Percentiles rank a stretch among this genome's conserved stretches.
Evolutionary conservation across 169 alveolate species (phyloP).

Genomic region (Babesia bovis): DNA sequence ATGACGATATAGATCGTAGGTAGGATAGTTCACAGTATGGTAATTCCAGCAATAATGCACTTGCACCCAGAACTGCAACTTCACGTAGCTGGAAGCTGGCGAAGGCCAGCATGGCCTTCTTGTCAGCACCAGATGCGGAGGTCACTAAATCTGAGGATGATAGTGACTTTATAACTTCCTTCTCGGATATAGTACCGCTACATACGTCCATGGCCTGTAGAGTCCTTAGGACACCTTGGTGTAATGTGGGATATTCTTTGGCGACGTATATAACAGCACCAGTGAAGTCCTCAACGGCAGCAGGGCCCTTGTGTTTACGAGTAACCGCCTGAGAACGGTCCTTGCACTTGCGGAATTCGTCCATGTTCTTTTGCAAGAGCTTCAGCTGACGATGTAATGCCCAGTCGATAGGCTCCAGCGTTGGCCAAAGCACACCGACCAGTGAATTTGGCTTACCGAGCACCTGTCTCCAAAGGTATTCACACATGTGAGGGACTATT

Average conservation of each 20-base stretch:
- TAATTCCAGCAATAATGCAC: slow-evolving; percentile 42
- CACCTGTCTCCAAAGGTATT: slow-evolving; percentile 85
- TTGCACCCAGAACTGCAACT: slow-evolving; percentile 50
- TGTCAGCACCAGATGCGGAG: slow-evolving; percentile 68
- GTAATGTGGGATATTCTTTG: slow-evolving; percentile 54
- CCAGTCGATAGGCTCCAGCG: slow-evolving; percentile 47
- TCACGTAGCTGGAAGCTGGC: slow-evolving; percentile 84
- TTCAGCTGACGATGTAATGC: slow-evolving; percentile 60
- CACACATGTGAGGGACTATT: slow-evolving; percentile 89
- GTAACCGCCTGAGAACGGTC: slow-evolving; percentile 48
- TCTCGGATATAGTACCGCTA: slow-evolving; percentile 27
- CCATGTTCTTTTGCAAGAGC: slow-evolving; percentile 52
- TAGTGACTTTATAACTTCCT: slow-evolving; percentile 56
- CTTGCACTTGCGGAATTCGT: slow-evolving; percentile 61
- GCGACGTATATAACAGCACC: slow-evolving; percentile 64
- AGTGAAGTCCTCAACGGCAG: slow-evolving; percentile 17
- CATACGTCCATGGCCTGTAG: slow-evolving; percentile 30
- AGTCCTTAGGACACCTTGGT: slow-evolving; percentile 29
- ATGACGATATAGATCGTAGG: slow-evolving; percentile 52
- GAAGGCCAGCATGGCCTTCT: slow-evolving; percentile 82
- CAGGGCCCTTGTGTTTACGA: slow-evolving; percentile 9
- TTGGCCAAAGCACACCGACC: slow-evolving; percentile 83
- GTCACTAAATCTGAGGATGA: slow-evolving; percentile 64
- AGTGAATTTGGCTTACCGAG: slow-evolving; percentile 72
- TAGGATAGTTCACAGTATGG: slow-evolving; percentile 69